phyloP scores from a whole-genome alignment of 768 basidiomycete species.

The Pleurotus ostreatus region DNA sequence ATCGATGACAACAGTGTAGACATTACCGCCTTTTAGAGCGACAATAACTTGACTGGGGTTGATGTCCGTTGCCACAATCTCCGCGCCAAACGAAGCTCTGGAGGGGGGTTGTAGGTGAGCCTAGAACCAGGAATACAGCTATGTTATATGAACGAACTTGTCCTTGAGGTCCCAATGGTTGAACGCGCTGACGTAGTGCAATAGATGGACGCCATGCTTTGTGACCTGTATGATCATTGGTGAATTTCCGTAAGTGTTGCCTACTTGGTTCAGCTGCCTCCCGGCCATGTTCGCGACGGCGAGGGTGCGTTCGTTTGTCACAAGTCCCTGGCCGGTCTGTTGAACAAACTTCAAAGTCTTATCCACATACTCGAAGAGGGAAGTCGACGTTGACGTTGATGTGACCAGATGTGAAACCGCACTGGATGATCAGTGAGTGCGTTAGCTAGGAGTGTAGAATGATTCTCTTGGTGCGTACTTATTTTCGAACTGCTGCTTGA shows the following conservation, averaged over 20 bases:
- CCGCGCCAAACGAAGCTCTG: constrained; percentile 17
- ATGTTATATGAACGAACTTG: not conserved
- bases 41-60: constrained; percentile 67
- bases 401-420: constrained; percentile 52
- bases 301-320: constrained; percentile 51
- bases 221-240: constrained; percentile 74
- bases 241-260: constrained; percentile 37
- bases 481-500: constrained; percentile 44
- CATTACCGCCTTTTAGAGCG: constrained; percentile 48
- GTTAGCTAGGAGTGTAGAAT: not conserved
- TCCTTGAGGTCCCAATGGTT: constrained; percentile 25
- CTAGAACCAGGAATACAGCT: not conserved
- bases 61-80: constrained; percentile 65
- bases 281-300: constrained; percentile 54
- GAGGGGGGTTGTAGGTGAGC: not conserved
- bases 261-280: constrained; percentile 25
- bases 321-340: constrained; percentile 37
- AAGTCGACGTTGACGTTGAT: constrained; percentile 53
- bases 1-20: constrained; percentile 37
- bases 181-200: constrained; percentile 49
- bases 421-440: constrained; percentile 27
- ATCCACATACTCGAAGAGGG: constrained; percentile 50
- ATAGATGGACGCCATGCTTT: constrained; percentile 44
- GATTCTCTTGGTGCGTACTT: constrained; percentile 33
- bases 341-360: constrained; percentile 38